Base-by-base conservation (phyloP, 352 stramenopile genomes). In the Globisporangium irregulare region DNA sequence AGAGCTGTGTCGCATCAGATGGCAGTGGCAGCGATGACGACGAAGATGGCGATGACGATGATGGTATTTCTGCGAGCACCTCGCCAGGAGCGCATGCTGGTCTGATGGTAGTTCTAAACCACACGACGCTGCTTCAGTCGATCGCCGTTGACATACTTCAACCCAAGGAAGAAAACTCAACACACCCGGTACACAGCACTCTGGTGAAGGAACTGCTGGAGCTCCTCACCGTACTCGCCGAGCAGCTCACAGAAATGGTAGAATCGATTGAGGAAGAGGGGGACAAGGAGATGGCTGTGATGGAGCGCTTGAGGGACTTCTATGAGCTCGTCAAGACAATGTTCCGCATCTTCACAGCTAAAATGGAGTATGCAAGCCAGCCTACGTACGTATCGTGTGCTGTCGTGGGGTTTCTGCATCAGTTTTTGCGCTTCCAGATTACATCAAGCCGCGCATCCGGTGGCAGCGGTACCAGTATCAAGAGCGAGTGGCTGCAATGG, bases 361-460 rank as follows among this genome's bases (percentile, higher is more conserved):
- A 6, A 5, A 77, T 74, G 41, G 57, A 75, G 12, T 78, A 75
- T 18, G 36, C 4, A 0, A 67, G 48, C n/a, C 70, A 78, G 38
- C 72, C 82, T 15, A 76, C 79, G 50, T 90, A 77, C 67, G 60
- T 92, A 10, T 72, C 77, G n/a, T 82, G 72, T 48, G 75, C 69
- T 20, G 69, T 82, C 29, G 58, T 89, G 0, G 50, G 63, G 15
- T 62, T 89, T 50, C 12, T 87, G 3, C 64, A 67, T 22, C 64
- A 73, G 51, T 82, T 77, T n/a, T 70, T 74, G 2, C 22, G 60
- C 6, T 54, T 87, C 1, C 22, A 74, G 5, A 9, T 9, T 2
- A 20, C 27, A 20, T 73, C 59, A 66, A 64, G 59, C 12, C 69
- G 18, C 1, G 61, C 14, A 10, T 51, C 43, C 4, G 15, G 15